These are phyloP conservation scores for Chrysophaeum taylorii DNA, from an alignment of 352 stramenopile genomes.

Conservation along the genomic window DNA sequence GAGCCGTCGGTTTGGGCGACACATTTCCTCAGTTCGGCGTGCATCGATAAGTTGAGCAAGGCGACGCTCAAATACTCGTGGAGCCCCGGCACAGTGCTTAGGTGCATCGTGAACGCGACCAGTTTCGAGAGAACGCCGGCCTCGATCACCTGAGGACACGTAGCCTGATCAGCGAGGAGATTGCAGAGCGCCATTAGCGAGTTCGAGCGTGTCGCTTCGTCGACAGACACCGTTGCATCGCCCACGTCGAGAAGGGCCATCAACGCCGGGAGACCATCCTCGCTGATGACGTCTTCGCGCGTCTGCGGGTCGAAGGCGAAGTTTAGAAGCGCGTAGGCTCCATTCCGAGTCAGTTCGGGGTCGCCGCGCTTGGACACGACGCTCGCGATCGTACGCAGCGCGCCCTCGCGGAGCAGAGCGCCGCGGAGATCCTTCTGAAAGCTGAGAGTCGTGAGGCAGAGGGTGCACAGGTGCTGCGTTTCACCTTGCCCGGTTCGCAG, in stretches of 20 bases:
- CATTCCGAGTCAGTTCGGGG: neutral
- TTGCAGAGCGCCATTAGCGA: slow-evolving; percentile 20
- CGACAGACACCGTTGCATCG: neutral
- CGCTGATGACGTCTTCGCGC: slow-evolving; percentile 14
- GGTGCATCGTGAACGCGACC: neutral
- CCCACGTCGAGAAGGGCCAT: slow-evolving; percentile 9
- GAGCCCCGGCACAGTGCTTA: neutral
- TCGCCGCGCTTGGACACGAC: neutral
- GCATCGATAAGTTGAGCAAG: slow-evolving; percentile 1
- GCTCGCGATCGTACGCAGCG: neutral
- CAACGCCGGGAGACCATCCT: slow-evolving; percentile 10
- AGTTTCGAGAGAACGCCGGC: slow-evolving; percentile 9
- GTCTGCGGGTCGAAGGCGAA: slow-evolving; percentile 20
- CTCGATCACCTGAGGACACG: slow-evolving; percentile 14
- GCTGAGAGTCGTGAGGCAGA: slow-evolving; percentile 17
- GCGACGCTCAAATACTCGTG: slow-evolving; percentile 13
- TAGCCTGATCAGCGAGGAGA: slow-evolving; percentile 17
- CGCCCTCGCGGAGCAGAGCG: slow-evolving; percentile 8
- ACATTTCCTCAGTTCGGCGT: neutral
- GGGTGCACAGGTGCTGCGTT: slow-evolving; percentile 21
- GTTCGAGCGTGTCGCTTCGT: slow-evolving; percentile 16
- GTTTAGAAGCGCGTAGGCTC: slow-evolving; percentile 11
- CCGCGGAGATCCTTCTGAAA: slow-evolving; percentile 17
- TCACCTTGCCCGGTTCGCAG: neutral
- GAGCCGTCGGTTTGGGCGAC: neutral